These are phyloP conservation scores for Nitzschia inconspicua DNA, from an alignment of 108 stramenopile genomes.

Conservation along the genomic window DNA sequence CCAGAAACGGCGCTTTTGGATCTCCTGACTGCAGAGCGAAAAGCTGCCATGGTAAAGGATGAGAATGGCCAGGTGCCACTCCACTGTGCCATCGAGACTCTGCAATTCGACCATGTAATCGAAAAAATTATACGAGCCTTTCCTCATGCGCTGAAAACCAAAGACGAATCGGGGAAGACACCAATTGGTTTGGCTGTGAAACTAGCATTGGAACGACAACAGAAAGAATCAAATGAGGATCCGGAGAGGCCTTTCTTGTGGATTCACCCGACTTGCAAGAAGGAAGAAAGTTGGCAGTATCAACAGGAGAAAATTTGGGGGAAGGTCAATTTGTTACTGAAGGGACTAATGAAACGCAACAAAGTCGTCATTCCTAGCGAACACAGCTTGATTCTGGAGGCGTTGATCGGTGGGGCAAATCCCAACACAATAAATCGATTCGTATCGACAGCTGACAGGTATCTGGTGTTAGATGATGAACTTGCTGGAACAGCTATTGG, in stretches of 20 bases:
- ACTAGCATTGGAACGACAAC: constrained; percentile 5
- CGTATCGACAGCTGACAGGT: constrained; percentile 18
- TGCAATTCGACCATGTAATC: constrained; percentile 17
- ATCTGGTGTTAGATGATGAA: constrained; percentile 25
- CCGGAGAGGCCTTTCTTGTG: constrained; percentile 15
- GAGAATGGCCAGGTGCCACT: constrained; percentile 12
- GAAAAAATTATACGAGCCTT: constrained; percentile 19
- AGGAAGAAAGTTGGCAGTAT: constrained; percentile 21
- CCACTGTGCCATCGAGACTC: constrained; percentile 17
- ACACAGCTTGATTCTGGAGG: constrained; percentile 24
- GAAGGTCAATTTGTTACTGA: constrained; percentile 13
- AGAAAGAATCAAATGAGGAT: constrained; percentile 7
- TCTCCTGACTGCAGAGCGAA: constrained; percentile 11
- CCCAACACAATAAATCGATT: constrained; percentile 15
- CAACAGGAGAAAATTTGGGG: constrained; percentile 21
- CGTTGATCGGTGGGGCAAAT: constrained; percentile 19
- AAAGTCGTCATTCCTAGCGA: constrained; percentile 22
- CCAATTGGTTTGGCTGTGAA: constrained; percentile 22
- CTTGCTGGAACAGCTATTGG: constrained; percentile 24
- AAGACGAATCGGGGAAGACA: constrained; percentile 13
- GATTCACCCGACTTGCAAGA: constrained; percentile 2
- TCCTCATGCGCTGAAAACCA: constrained; percentile 20
- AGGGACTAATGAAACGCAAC: constrained; percentile 12
- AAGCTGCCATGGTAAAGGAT: constrained; percentile 11
- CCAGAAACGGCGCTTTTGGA: constrained; percentile 10